Evolutionary conservation across 768 basidiomycete genomes (phyloP).

Genomic region (Trametes villosa): DNA sequence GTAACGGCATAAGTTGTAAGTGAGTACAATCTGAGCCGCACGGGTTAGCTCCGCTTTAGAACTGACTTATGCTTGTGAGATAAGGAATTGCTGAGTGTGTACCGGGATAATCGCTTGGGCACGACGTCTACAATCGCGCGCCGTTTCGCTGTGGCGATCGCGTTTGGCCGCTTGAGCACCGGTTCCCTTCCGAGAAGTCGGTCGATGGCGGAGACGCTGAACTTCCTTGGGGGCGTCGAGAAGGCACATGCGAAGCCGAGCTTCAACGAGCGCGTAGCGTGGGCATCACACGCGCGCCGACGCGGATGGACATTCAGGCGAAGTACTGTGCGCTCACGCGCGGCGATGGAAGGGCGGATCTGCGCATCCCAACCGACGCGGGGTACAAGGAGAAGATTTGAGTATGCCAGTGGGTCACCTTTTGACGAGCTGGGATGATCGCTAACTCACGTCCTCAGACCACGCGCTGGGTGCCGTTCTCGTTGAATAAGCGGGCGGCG

Average conservation of each 20-base stretch:
- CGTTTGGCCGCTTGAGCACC: too few species aligned
- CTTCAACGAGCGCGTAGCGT: constrained; percentile 80
- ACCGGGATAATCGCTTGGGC: too few species aligned
- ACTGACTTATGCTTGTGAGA: too few species aligned
- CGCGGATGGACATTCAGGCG: constrained; percentile 92
- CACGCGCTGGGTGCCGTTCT: constrained; percentile 88
- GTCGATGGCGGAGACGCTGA: constrained; percentile 51
- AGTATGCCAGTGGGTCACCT: too few species aligned
- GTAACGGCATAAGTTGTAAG: too few species aligned
- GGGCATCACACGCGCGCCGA: constrained; percentile 63
- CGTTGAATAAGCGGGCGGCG: constrained; percentile 86
- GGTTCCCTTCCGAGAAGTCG: too few species aligned
- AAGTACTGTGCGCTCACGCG: constrained; percentile 89
- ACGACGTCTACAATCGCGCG: too few species aligned
- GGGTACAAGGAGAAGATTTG: constrained; percentile 97
- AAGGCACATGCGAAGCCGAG: constrained; percentile 87
- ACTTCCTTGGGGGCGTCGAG: constrained; percentile 91
- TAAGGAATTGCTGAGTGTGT: too few species aligned
- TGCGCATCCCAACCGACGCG: constrained; percentile 76
- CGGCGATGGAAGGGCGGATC: constrained; percentile 83
- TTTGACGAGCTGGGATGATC: neutral
- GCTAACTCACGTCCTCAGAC: constrained; percentile 53
- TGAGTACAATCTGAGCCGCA: too few species aligned
- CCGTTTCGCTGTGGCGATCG: too few species aligned
- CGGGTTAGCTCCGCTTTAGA: too few species aligned